These are phyloP conservation scores for Hymenoscyphus repandus DNA, from an alignment of 2,329 filamentous ascomycete species.

Conservation along the genomic window DNA sequence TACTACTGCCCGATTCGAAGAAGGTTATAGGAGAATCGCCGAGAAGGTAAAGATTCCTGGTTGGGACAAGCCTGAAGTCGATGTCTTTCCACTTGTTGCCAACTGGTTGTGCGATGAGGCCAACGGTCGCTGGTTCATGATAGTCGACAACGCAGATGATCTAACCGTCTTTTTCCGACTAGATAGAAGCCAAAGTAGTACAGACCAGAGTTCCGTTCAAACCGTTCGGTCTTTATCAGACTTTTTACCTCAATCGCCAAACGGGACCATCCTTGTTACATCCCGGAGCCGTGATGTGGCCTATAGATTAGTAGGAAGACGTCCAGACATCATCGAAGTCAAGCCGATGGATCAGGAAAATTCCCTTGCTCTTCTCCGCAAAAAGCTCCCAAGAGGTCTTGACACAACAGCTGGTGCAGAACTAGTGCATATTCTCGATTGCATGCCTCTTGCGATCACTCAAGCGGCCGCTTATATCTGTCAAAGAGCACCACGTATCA, in stretches of 20 bases:
- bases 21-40: conserved; percentile 19
- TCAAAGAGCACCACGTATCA: conserved; percentile 22
- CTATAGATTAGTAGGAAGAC: conserved; percentile 8
- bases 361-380: conserved; percentile 8
- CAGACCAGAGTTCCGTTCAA: not conserved
- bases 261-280: conserved; percentile 16
- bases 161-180: not conserved
- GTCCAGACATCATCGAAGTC: conserved; percentile 8
- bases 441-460: conserved; percentile 27
- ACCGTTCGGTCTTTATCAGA: conserved; percentile 7
- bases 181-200: not conserved
- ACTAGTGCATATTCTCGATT: conserved; percentile 22
- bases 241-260: conserved; percentile 13
- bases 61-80: conserved; percentile 13
- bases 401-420: conserved; percentile 6
- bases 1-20: conserved; percentile 11
- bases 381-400: conserved; percentile 9
- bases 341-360: conserved; percentile 8
- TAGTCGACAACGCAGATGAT: conserved; percentile 23
- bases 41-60: conserved; percentile 11
- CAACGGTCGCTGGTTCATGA: conserved; percentile 19
- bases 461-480: conserved; percentile 28
- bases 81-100: conserved; percentile 14
- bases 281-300: conserved; percentile 9
- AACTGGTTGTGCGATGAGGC: conserved; percentile 17